A percentile compares a stretch with the other conserved stretches of the same genome.
phyloP scores from a whole-genome alignment of 495 filamentous ascomycete genomes.

The Talaromyces ruber region DNA sequence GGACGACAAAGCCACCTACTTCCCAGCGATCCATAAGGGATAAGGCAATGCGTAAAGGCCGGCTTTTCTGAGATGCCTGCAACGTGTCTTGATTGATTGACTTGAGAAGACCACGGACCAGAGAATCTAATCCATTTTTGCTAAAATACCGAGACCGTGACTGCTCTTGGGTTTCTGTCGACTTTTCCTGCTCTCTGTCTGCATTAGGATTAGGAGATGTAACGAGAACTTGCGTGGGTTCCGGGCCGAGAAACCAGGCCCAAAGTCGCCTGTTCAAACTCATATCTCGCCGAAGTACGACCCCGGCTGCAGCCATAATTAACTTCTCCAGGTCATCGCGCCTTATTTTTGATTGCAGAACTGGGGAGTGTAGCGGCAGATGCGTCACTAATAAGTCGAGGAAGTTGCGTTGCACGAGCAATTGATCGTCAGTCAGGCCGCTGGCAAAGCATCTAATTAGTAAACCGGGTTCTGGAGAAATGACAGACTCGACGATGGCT shows the following conservation, averaged over 20 bases:
- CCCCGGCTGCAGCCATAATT: slow-evolving; percentile 70
- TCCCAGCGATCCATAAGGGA: slow-evolving; percentile 98
- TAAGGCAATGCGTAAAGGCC: slow-evolving; percentile 82
- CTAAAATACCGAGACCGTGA: slow-evolving; percentile 64
- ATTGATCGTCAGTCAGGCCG: slow-evolving; percentile 80
- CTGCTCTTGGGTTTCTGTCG: slow-evolving; percentile 31
- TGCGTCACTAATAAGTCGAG: slow-evolving; percentile 87
- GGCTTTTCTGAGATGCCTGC: slow-evolving; percentile 62
- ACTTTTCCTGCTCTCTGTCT: slow-evolving; percentile 38
- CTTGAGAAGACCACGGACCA: slow-evolving; percentile 65
- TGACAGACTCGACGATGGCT: slow-evolving; percentile 60
- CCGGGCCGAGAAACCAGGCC: slow-evolving; percentile 93
- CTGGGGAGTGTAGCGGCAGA: slow-evolving; percentile 76
- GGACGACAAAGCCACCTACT: slow-evolving; percentile 81
- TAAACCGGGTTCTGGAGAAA: slow-evolving; percentile 85
- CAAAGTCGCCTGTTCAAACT: slow-evolving; percentile 88
- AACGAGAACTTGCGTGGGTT: slow-evolving; percentile 43
- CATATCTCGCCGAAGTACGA: slow-evolving; percentile 88
- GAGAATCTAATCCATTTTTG: slow-evolving; percentile 60
- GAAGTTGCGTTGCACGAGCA: slow-evolving; percentile 89
- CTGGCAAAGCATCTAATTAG: slow-evolving; percentile 85
- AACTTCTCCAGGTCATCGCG: slow-evolving; percentile 69
- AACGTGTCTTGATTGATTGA: slow-evolving; percentile 56
- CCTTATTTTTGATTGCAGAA: slow-evolving; percentile 67
- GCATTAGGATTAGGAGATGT: slow-evolving; percentile 29